A percentile compares a stretch with the other conserved stretches of the same genome.
These are phyloP conservation scores for Penicillium sp. DNA, from an alignment of 2,329 filamentous ascomycete genomes.

Conservation along the genomic window DNA sequence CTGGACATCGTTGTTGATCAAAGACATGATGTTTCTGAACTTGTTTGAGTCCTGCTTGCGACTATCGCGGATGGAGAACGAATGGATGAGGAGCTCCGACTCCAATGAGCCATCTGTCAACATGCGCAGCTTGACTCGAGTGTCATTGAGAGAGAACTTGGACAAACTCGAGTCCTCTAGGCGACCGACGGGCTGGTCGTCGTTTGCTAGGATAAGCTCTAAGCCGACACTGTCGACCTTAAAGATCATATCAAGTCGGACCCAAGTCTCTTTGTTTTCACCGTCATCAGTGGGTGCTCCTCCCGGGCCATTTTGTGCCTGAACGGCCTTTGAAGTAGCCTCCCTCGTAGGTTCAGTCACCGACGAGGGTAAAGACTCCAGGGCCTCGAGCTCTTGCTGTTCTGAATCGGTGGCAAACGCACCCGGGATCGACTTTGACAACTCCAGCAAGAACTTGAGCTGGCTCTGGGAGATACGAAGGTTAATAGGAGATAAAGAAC, in stretches of 20 bases:
- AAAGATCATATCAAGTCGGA: conserved; percentile 89
- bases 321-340: conserved; percentile 51
- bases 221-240: conserved; percentile 82
- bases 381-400: conserved; percentile 69
- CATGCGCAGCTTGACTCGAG: conserved; percentile 87
- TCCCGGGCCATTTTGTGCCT: conserved; percentile 48
- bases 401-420: conserved; percentile 77
- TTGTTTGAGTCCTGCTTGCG: conserved; percentile 88
- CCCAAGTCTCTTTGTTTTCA: conserved; percentile 68
- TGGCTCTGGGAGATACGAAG: conserved; percentile 87
- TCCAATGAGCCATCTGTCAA: conserved; percentile 88
- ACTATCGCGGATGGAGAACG: conserved; percentile 92
- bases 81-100: conserved; percentile 87
- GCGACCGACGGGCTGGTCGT: conserved; percentile 75
- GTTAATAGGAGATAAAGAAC: conserved; percentile 90
- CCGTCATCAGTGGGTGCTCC: conserved; percentile 63
- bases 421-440: conserved; percentile 82
- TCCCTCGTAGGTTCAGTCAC: conserved; percentile 53
- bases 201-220: conserved; percentile 76
- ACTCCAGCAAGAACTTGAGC: conserved; percentile 81
- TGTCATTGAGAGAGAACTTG: conserved; percentile 91
- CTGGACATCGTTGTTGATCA: conserved; percentile 85
- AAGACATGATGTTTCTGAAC: conserved; percentile 96
- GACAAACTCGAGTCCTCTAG: conserved; percentile 80
- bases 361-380: conserved; percentile 66